Percentiles rank a stretch among this genome's conserved stretches.
These are phyloP conservation scores for Amesomyces nigricolor DNA, from an alignment of 2,329 filamentous ascomycete species.

Conservation along the genomic window DNA sequence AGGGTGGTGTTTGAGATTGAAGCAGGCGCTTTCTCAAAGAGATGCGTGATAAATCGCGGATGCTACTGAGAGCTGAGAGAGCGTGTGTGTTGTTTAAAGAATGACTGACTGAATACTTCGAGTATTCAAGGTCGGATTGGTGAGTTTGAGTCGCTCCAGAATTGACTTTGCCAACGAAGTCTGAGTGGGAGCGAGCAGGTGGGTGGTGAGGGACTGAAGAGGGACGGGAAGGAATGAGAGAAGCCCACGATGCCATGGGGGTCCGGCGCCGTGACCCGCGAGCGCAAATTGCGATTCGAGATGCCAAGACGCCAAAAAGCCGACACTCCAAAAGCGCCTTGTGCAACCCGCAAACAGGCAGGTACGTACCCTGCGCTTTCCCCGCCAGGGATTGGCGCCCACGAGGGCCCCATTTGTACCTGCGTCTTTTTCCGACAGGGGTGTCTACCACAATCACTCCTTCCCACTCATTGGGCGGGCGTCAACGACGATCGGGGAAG, in stretches of 20 bases:
- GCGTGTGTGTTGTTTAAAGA: conserved; percentile 21
- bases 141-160: conserved; percentile 17
- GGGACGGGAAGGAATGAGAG: conserved; percentile 17
- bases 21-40: conserved; percentile 8
- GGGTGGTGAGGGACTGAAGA: conserved; percentile 20
- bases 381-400: conserved; percentile 18
- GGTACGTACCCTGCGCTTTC: conserved; percentile 13
- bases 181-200: conserved; percentile 28
- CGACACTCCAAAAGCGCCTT: conserved; percentile 13
- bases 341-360: conserved; percentile 2
- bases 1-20: background rate
- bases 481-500: background rate
- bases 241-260: conserved; percentile 20
- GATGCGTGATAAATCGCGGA: conserved; percentile 6
- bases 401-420: conserved; percentile 18
- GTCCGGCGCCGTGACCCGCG: background rate
- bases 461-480: conserved; percentile 1
- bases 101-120: conserved; percentile 31
- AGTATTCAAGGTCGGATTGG: conserved; percentile 30
- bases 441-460: background rate
- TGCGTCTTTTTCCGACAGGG: conserved; percentile 20
- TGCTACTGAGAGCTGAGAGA: background rate
- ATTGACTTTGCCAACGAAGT: conserved; percentile 55
- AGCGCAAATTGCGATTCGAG: conserved; percentile 23
- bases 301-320: conserved; percentile 17